These are phyloP conservation scores for Pyrenochaeta sp. DNA, from an alignment of 2,329 filamentous ascomycete genomes.

Conservation along the genomic window DNA sequence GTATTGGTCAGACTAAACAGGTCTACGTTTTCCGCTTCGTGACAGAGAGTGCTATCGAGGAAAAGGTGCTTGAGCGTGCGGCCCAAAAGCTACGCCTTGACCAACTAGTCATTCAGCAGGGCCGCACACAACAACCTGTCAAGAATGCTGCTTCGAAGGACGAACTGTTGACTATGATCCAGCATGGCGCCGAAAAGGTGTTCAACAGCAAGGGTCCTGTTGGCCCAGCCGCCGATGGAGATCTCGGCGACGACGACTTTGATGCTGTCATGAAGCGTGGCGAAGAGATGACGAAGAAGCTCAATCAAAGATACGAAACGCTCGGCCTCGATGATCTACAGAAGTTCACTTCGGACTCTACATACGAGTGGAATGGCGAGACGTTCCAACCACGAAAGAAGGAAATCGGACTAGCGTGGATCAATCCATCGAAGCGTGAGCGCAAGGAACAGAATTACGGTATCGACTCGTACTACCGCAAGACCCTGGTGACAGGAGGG, in stretches of 20 bases:
- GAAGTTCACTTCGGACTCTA: constrained; percentile 96
- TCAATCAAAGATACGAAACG: constrained; percentile 95
- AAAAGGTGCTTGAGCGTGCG: constrained; percentile 95
- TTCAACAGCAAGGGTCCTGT: constrained; percentile 78
- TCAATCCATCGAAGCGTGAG: constrained; percentile 97
- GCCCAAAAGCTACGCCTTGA: constrained; percentile 96
- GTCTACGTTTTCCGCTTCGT: constrained; percentile 96
- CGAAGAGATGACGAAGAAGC: constrained; percentile 85
- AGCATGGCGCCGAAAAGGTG: constrained; percentile 95
- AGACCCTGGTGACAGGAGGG: constrained; percentile 83
- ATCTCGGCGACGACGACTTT: constrained; percentile 87
- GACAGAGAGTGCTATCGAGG: constrained; percentile 97
- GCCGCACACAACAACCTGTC: constrained; percentile 86
- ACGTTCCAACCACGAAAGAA: constrained; percentile 87
- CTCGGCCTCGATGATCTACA: constrained; percentile 96
- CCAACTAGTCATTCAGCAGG: constrained; percentile 97
- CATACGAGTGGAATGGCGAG: constrained; percentile 99
- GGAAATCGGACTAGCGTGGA: constrained; percentile 93
- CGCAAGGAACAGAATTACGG: constrained; percentile 98
- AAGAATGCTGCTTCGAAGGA: constrained; percentile 96
- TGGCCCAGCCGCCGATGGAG: constrained; percentile 66
- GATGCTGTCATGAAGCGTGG: constrained; percentile 87
- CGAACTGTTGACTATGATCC: constrained; percentile 96
- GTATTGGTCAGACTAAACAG: constrained; percentile 98
- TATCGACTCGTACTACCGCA: constrained; percentile 98